These are phyloP conservation scores for Cutaneotrichosporon dermatis DNA, from an alignment of 1,284 basidiomycete genomes.

Conservation along the genomic window DNA sequence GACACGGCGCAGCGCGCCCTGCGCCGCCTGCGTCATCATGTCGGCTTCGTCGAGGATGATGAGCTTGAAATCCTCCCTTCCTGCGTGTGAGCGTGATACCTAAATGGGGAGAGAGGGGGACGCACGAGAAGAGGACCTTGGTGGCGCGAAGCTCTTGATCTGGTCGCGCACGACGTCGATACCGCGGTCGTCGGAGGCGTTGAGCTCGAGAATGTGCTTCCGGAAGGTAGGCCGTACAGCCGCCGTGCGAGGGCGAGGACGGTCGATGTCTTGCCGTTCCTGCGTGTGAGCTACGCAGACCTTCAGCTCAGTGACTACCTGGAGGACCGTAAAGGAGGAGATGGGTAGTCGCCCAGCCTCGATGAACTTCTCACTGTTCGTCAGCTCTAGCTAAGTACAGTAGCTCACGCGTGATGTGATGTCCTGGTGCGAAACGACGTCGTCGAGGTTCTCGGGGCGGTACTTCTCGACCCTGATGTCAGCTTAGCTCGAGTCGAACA, in stretches of 20 bases:
- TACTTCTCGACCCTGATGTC: conserved; percentile 87
- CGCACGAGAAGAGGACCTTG: conserved; percentile 65
- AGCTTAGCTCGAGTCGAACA: not conserved
- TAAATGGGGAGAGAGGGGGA: not conserved
- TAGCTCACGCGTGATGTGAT: conserved; percentile 77
- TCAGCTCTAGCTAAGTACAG: not conserved
- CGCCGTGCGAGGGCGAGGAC: conserved; percentile 92
- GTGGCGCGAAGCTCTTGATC: conserved; percentile 99
- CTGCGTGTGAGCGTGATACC: conserved; percentile 44
- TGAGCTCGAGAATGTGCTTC: conserved; percentile 83
- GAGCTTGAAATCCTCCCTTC: conserved; percentile 85
- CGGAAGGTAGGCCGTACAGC: conserved; percentile 66
- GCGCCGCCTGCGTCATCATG: conserved; percentile 98
- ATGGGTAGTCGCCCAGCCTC: conserved; percentile 92
- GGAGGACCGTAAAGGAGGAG: conserved; percentile 97
- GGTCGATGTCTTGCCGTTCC: conserved; percentile 98
- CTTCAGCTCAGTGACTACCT: conserved; percentile 45
- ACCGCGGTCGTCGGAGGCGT: conserved; percentile 97
- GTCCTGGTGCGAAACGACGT: conserved; percentile 91
- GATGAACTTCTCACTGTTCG: conserved; percentile 88
- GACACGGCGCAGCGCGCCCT: conserved; percentile 90
- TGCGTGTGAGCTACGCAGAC: conserved; percentile 38
- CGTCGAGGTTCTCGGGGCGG: conserved; percentile 76
- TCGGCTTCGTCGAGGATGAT: conserved; percentile 98
- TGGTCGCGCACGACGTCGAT: conserved; percentile 96